A percentile compares a stretch with the other conserved stretches of the same genome.
Evolutionary conservation across 768 basidiomycete species (phyloP).

Genomic region (Leccinum sublutescens): DNA sequence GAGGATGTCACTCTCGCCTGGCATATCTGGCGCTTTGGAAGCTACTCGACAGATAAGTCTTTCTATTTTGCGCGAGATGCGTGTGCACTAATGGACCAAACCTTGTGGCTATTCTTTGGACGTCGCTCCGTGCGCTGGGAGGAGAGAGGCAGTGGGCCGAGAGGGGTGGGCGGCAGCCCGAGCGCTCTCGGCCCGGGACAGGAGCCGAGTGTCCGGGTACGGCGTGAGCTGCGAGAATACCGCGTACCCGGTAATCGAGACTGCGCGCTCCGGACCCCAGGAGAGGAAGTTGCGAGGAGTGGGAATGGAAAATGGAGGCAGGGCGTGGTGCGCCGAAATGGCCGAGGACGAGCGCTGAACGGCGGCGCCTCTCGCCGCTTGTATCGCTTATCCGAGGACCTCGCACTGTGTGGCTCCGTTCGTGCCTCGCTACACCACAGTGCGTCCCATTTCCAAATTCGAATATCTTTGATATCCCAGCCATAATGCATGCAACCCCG

Average conservation of each 20-base stretch:
- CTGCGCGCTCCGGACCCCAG: background rate
- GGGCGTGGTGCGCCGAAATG: background rate
- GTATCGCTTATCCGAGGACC: background rate
- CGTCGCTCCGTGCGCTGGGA: background rate
- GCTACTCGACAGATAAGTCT: background rate
- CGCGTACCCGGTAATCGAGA: background rate
- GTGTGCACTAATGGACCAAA: slow-evolving; percentile 4
- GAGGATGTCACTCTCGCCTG: too few relatives aligned
- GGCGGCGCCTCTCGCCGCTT: background rate
- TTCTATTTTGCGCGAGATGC: slow-evolving; percentile 8
- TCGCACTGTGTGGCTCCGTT: too few relatives aligned
- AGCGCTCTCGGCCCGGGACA: too few relatives aligned
- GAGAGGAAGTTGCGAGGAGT: background rate
- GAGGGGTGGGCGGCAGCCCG: too few relatives aligned
- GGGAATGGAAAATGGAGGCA: background rate
- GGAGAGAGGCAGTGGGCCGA: background rate
- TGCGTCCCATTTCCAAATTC: too few relatives aligned
- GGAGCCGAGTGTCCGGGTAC: too few relatives aligned
- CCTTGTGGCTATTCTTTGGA: background rate
- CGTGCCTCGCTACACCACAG: too few relatives aligned
- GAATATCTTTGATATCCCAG: background rate
- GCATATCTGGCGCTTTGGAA: too few relatives aligned
- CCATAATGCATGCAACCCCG: background rate
- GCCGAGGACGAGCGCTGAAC: too few relatives aligned
- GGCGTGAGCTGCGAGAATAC: background rate